phyloP scores from a whole-genome alignment of 345 rosid species.

The Eucalyptus curtisii region DNA sequence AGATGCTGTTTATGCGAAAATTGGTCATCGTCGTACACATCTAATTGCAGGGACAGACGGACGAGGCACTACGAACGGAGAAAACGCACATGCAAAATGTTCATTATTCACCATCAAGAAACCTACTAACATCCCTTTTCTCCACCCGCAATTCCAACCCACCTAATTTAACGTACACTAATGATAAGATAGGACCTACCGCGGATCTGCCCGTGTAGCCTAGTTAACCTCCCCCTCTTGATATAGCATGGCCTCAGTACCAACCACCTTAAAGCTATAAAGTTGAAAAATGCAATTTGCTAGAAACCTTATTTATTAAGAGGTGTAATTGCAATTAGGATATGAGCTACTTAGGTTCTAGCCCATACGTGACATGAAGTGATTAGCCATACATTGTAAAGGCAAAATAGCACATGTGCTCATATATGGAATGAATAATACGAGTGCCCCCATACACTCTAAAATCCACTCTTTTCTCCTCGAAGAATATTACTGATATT shows the following conservation, averaged over 20 bases:
- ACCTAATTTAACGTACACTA: neutral
- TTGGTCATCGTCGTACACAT: neutral
- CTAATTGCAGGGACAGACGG: neutral
- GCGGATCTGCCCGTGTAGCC: neutral
- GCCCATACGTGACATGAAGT: neutral
- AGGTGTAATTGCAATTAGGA: neutral
- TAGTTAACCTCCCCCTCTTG: neutral
- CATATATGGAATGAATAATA: neutral
- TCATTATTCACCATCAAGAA: neutral
- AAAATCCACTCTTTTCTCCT: neutral
- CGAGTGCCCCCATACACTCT: neutral
- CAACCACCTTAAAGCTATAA: neutral
- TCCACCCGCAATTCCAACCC: neutral
- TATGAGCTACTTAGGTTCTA: neutral
- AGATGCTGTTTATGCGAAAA: neutral
- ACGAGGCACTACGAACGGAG: neutral
- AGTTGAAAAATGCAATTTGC: neutral
- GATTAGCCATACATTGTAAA: neutral
- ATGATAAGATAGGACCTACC: neutral
- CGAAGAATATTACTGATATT: neutral
- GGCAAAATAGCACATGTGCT: neutral
- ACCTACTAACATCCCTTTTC: neutral
- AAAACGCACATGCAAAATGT: neutral
- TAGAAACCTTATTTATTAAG: neutral
- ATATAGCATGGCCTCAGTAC: neutral